Evolutionary conservation across 1,284 basidiomycete species (phyloP), one percentile per base, ranked within the genome.

Genomic region (Polyporus tsugae): DNA sequence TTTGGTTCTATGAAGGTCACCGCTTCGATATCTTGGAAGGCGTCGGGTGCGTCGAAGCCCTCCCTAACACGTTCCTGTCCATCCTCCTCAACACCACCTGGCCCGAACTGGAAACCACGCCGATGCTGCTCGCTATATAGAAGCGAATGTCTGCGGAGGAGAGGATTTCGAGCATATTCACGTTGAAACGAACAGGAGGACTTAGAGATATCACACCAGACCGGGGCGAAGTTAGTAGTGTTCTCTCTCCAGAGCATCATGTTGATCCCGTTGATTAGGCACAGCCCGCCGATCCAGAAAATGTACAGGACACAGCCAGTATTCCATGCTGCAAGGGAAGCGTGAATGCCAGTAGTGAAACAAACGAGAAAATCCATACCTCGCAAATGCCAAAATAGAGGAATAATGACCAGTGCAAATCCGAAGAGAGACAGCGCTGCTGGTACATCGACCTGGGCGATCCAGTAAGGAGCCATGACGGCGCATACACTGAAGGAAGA

Each of bases 121-220:
- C 87, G 2, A 83, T 77, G 4, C 75, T 73, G 0, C 79, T 62
- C 0, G 74, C 83, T 6, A 81, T 68, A 1, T 73, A 73, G 38
- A 87, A 72, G 60, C 81, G 82, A 15, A 79, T 77, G 6, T 78
- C 85, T 86, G 63, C 7, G 33, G 58, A 5, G 58, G n/a, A 39
- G 22, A 10, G 11, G 10, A 22, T 39, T n/a, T 39, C 9, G 2
- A 15, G 57, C 44, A 63, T 29, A 11, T 52, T 65, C 46, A 61
- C 5, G 5, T 17, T 6, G 4, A 22, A 0, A 2, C 2, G 9
- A 35, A 38, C 6, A 17, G 4, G 33, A 65, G 57, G 59, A 79
- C 89, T 75, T 74, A 91, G 90, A 85, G 69, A 95, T 91, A 74
- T 95, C 93, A 74, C 93, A 95, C 89, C 89, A 95, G 2, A 89